Evolutionary conservation across 345 rosid species (phyloP), one percentile per base, ranked within the genome.

Genomic region (Citrus medica): DNA sequence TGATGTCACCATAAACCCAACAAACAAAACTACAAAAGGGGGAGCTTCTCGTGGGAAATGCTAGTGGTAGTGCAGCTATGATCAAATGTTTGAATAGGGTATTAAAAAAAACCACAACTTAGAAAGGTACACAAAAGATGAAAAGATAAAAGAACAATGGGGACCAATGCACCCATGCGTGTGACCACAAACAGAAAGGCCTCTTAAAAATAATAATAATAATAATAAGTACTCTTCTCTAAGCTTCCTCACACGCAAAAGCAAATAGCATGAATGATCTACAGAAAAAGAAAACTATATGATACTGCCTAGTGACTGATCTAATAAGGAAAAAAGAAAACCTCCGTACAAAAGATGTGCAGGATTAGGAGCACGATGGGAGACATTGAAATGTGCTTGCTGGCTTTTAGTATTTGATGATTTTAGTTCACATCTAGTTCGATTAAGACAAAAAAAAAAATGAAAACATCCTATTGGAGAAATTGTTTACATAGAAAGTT

Each of bases 111-210:
- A 21, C 33, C 25, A 62, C 48, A 61, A 58, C 70, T 76, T 37
- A 65, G 69, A 59, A 37, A 81, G 67, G 51, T 40, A 55, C 74
- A 74, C 79, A 76, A 79, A 83, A 83, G 68, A 78, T 79, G 79
- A 30, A 73, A 88, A 83, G 90, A 73, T 77, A 85, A 61, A 76
- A 66, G 82, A 66, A 75, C 73, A 78, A 79, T 81, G 87, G 93
- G 93, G 88, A 87, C 92, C 88, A 86, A 83, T 67, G 88, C 86
- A 84, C 79, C 95, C 98, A 92, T 91, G 98, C 97, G 93, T 92
- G 98, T 87, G 91, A 87, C 92, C 90, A 90, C 88, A 80, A 80
- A 80, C 69, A 59, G 12, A 59, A 24, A 24, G 84, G 40, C 48
- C 69, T 58, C 79, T 82, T 66, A 64, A 81, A 32, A 53, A 79